Percentiles rank a stretch among this genome's conserved stretches.
Evolutionary conservation across 148 eudicot genomes (phyloP).

Genomic region (Dianthus caryophyllus): DNA sequence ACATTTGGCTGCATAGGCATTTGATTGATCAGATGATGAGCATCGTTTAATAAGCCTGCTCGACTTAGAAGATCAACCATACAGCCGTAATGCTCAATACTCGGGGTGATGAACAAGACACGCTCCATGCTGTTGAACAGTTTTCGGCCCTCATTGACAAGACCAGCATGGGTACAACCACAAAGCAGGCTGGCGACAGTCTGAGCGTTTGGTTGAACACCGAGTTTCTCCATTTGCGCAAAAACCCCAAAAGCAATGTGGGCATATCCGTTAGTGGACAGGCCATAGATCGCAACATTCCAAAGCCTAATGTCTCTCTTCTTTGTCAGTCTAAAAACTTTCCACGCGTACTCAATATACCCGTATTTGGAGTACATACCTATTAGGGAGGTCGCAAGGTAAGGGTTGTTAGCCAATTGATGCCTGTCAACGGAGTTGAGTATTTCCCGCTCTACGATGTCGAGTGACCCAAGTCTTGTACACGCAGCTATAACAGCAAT

Average conservation of each 20-base stretch:
- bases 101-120: too few species aligned
- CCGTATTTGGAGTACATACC: too few species aligned
- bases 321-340: too few species aligned
- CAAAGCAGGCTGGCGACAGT: constrained; percentile 52
- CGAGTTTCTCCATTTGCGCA: constrained; percentile 45
- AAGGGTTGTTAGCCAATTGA: constrained; percentile 30
- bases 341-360: too few species aligned
- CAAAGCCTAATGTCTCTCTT: too few species aligned
- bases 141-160: constrained; percentile 42
- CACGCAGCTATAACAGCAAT: constrained; percentile 50
- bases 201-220: constrained; percentile 40
- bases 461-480: constrained; percentile 52
- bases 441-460: constrained; percentile 38
- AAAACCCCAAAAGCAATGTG: constrained; percentile 44
- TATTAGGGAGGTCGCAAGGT: too few species aligned
- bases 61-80: constrained; percentile 69
- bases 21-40: constrained; percentile 33
- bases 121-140: constrained; percentile 36
- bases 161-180: constrained; percentile 58
- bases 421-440: too few species aligned
- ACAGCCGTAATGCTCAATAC: too few species aligned
- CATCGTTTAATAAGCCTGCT: constrained; percentile 45
- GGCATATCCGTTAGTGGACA: too few species aligned
- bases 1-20: constrained; percentile 56
- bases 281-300: constrained; percentile 46